phyloP scores from a whole-genome alignment of 306 rosid genomes.

The Medicago lupulina region DNA sequence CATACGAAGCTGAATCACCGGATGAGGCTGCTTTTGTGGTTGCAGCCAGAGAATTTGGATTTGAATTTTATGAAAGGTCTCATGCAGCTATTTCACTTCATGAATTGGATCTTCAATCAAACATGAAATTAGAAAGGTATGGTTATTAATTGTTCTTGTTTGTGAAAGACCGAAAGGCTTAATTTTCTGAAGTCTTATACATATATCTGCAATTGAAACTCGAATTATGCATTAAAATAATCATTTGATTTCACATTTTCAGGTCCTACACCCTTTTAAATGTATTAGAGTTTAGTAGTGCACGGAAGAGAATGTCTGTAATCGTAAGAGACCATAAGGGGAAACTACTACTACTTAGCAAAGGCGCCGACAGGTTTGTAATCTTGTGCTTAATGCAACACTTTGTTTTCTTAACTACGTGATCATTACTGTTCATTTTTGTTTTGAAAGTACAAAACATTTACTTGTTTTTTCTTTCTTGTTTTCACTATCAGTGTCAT shows the following conservation, averaged over 20 bases:
- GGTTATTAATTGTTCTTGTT: slow-evolving; percentile 38
- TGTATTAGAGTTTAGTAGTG: slow-evolving; percentile 86
- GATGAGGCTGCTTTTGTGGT: slow-evolving; percentile 98
- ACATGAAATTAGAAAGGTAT: slow-evolving; percentile 60
- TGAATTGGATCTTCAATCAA: slow-evolving; percentile 65
- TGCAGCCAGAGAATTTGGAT: slow-evolving; percentile 96
- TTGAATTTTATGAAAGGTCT: slow-evolving; percentile 83
- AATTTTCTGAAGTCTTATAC: slow-evolving; percentile 4
- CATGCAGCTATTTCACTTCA: slow-evolving; percentile 67
- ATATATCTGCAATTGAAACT: background rate
- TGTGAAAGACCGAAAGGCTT: background rate
- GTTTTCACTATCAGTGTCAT: slow-evolving; percentile 71
- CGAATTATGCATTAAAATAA: slow-evolving; percentile 31
- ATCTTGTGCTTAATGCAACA: slow-evolving; percentile 25
- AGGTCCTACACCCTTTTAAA: slow-evolving; percentile 78
- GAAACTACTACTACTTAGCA: slow-evolving; percentile 72
- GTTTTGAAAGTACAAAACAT: slow-evolving; percentile 22
- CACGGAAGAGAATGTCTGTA: slow-evolving; percentile 96
- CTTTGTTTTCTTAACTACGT: background rate
- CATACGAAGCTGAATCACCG: slow-evolving; percentile 99
- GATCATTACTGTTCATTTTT: slow-evolving; percentile 17
- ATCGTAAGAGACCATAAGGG: slow-evolving; percentile 74
- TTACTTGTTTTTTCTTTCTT: slow-evolving; percentile 35
- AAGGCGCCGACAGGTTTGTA: slow-evolving; percentile 98
- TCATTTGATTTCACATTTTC: slow-evolving; percentile 42